Evolutionary conservation across 148 eudicot genomes (phyloP), one percentile per base, ranked within the genome.

Genomic region (Camellia japonica): DNA sequence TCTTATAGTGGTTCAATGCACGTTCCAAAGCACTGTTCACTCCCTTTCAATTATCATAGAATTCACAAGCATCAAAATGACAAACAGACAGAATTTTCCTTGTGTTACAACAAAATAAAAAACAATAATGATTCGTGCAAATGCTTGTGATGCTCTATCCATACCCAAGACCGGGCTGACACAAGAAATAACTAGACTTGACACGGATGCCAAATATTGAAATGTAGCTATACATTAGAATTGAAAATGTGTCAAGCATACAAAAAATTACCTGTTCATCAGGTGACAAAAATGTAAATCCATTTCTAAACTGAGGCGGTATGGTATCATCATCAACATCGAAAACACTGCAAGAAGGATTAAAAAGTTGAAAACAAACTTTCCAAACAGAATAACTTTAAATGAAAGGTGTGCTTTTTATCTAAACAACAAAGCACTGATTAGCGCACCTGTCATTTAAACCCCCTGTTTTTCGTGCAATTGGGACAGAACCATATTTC

Each of bases 391-490:
- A 43, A 16, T 18, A 64, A 38, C 42, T 19, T 70, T 16, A 23
- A 74, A 65, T 8, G 15, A 9, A 66, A 46, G 74, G 16, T 18
- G 43, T 12, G 16, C 69, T 42, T 41, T 6, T 63, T 41, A 43
- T 52, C 38, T 30, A 51, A 46, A 69, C 43, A 74, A 11, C 63
- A 42, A 46, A 41, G 20, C 23, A 44, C 20, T 42, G 43, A 60
- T 47, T 65, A 83, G 12, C 75, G 58, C 75, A 93, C 99, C 98
- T 96, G 89, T 96, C 99, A 89, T 90, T 93, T 73, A 96, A 82
- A 66, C 99, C 99, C 44, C 99, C 98, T n/a, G 98, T 96, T 83
- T 93, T 93, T 71, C 99, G 89, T 13, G 81, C 98, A 69, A 96
- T 81, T 6, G 99, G 99, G 65, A 93, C 84, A 70, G 97, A 75